These are phyloP conservation scores for Ophiocordyceps robertsii DNA, from an alignment of 2,329 filamentous ascomycete genomes.

Conservation along the genomic window DNA sequence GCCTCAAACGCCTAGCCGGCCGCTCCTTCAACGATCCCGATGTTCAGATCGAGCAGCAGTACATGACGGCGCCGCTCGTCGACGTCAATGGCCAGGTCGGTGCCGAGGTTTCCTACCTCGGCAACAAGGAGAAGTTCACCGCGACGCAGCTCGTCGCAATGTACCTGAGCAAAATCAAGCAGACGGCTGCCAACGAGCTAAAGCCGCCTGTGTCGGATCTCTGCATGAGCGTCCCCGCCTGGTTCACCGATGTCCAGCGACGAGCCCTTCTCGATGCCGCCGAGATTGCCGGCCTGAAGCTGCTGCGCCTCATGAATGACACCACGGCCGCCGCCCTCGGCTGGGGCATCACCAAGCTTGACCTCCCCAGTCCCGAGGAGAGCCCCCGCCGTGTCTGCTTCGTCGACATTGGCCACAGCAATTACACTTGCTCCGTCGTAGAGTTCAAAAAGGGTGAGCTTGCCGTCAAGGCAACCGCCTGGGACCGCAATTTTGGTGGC, in stretches of 20 bases:
- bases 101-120: constrained; percentile 83
- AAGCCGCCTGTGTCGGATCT: constrained; percentile 86
- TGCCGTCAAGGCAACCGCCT: constrained; percentile 81
- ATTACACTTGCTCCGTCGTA: constrained; percentile 87
- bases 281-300: constrained; percentile 86
- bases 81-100: constrained; percentile 91
- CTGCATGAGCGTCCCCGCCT: constrained; percentile 86
- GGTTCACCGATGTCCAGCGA: constrained; percentile 94
- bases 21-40: constrained; percentile 82
- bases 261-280: constrained; percentile 79
- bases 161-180: constrained; percentile 90
- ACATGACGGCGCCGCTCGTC: constrained; percentile 70
- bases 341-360: constrained; percentile 95
- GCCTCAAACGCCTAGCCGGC: constrained; percentile 83
- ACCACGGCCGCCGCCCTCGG: constrained; percentile 92
- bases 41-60: constrained; percentile 84
- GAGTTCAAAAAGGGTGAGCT: constrained; percentile 97
- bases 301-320: constrained; percentile 92
- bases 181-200: constrained; percentile 74
- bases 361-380: constrained; percentile 79
- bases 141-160: constrained; percentile 87
- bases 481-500: constrained; percentile 92
- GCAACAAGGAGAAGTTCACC: constrained; percentile 93
- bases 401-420: constrained; percentile 90
- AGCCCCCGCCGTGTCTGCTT: constrained; percentile 84